Evolutionary conservation across 2,329 filamentous ascomycete species (phyloP), one percentile per base, ranked within the genome.

Genomic region (Alternaria tenuissima): DNA sequence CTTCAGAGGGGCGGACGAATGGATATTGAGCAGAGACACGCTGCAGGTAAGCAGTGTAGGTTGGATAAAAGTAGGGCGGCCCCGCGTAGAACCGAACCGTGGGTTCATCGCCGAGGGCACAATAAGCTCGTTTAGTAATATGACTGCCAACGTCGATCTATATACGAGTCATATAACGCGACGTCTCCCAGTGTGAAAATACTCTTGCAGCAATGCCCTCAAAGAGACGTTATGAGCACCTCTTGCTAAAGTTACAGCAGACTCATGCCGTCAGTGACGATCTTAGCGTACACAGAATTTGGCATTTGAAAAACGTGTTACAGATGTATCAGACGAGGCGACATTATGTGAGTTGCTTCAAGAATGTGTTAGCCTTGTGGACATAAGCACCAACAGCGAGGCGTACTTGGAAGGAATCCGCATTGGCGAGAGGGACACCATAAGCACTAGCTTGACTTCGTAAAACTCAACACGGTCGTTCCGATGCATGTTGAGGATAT

Each of bases 401-500:
- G 46, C 5, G 3, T 4, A 38, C 16, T 26, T 30, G 4, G 8
- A 43, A 28, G 11, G 26, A 43, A 28, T 28, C 30, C 12, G 39
- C 28, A 46, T 14, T 36, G 5, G 32, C 20, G 43, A 16, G 34
- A 34, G 46, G 39, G 36, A 52, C 24, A 38, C 20, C 34, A 52
- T 44, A 18, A 47, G 32, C 20, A 38, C 26, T 22, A 64, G 52
- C 57, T 62, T 63, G 38, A 58, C 57, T 61, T 55, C 48, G 46
- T 65, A 52, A 55, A 52, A 60, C 52, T 47, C 43, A 34, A 42
- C 42, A 42, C 39, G 42, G 43, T 34, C 53, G 48, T 66, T 62
- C 67, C 70, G 66, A 69, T 63, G 36, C 55, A 28, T 66, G 52
- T 65, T 63, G 62, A 70, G 72, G 62, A 71, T 65, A 68, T 69